Base-by-base conservation (phyloP, 345 rosid genomes). In the Erucastrum elatum region DNA sequence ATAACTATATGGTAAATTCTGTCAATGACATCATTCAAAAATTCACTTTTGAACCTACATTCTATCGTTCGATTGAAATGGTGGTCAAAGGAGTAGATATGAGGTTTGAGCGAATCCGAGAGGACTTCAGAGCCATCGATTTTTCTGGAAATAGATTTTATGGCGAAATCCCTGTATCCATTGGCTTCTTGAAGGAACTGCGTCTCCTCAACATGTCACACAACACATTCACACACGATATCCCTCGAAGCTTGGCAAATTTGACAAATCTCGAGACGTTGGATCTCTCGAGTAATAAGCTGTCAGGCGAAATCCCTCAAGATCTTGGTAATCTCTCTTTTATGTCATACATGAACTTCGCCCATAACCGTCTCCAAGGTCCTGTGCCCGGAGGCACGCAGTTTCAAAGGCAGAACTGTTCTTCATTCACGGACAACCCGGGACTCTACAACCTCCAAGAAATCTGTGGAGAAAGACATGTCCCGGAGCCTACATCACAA, bases 241-340 rank as follows among this genome's bases (percentile, higher is more conserved):
- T 44, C 51, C 51, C 51, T 2, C n/a, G 5, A 44, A 1, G 0
- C 7, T 11, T 72, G 68, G 67, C 56, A 29, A 72, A 72, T 44
- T 12, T 72, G 76, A 62, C 76, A 1, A 10, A 16, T 0, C 69
- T 72, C 2, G 68, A 72, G 68, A 2, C 64, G 31, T 37, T 72
- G 4, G 77, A 73, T 17, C 33, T 73, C 9, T 73, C 77, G 0
- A 0, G 69, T 16, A 63, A 73, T 1, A 63, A 73, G 61, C 0
- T 74, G 6, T 49, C 62, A 49, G 70, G 77, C 17, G 62, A 33
- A 49, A 64, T 74, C 34, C 77, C 77, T 1, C 70, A 64, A 64
- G 51, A 49, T 49, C 70, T 74, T 74, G 49, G 9, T 49, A 25
- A 64, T 4, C 70, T 64, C 15, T 31, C 70, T 0, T 74, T 10